These are phyloP conservation scores for Handroanthus guayacan DNA, from an alignment of 257 asterid species.

Conservation along the genomic window DNA sequence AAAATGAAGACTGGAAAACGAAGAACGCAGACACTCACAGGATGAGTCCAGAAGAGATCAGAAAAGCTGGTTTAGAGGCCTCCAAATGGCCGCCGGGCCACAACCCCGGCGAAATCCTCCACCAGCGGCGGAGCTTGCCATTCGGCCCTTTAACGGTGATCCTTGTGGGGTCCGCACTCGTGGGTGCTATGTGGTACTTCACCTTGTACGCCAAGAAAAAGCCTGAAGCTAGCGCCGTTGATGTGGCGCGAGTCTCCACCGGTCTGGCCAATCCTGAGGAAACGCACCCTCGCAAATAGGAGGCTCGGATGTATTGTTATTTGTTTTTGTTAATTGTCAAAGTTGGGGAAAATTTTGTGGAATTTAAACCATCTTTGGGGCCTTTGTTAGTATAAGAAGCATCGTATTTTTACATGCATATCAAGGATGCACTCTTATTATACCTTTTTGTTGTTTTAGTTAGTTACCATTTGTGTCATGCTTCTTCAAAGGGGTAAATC, in stretches of 20 bases:
- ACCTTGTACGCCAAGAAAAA: conserved; percentile 70
- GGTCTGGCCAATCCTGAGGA: conserved; percentile 54
- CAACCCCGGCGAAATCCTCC: conserved; percentile 69
- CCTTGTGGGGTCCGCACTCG: conserved; percentile 51
- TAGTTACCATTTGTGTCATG: too few species aligned
- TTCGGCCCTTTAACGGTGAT: conserved; percentile 50
- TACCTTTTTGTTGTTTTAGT: too few species aligned
- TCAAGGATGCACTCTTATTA: too few species aligned
- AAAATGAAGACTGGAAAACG: conserved; percentile 62
- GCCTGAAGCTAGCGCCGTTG: conserved; percentile 68
- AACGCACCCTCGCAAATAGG: conserved; percentile 64
- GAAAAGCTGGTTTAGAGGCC: conserved; percentile 57
- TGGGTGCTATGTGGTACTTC: conserved; percentile 65
- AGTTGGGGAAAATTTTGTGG: too few species aligned
- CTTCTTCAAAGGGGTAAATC: too few species aligned
- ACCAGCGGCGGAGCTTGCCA: conserved; percentile 67
- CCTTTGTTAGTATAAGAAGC: too few species aligned
- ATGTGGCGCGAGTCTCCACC: conserved; percentile 60
- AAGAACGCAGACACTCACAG: conserved; percentile 79
- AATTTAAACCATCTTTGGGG: too few species aligned
- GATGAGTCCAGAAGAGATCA: conserved; percentile 80
- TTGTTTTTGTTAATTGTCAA: neutral
- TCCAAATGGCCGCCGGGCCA: conserved; percentile 71
- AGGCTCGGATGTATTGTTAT: neutral
- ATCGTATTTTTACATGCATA: too few species aligned